phyloP scores from a whole-genome alignment of 495 filamentous ascomycete genomes.

The Clohesyomyces aquaticus region DNA sequence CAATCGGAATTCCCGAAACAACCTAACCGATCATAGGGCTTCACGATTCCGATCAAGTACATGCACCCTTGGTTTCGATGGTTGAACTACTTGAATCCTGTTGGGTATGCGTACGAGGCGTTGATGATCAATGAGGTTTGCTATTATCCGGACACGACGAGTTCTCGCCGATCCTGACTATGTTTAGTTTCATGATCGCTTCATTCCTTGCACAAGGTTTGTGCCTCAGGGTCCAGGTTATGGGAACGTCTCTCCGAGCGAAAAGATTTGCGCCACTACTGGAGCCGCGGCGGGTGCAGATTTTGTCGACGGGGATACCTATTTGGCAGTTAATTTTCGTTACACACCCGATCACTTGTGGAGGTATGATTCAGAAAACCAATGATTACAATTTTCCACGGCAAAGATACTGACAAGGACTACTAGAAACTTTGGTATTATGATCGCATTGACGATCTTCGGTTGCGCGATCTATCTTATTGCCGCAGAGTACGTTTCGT shows the following conservation, averaged over 20 bases:
- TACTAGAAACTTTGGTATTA: conserved; percentile 34
- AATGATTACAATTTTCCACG: conserved; percentile 12
- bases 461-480: conserved; percentile 48
- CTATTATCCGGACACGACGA: not conserved
- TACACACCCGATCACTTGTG: not conserved
- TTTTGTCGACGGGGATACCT: conserved; percentile 16
- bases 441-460: conserved; percentile 26
- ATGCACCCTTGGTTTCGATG: conserved; percentile 59
- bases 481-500: conserved; percentile 55
- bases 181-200: conserved; percentile 21
- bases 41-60: conserved; percentile 71
- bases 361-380: conserved; percentile 1
- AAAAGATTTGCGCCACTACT: conserved; percentile 12
- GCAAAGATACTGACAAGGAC: conserved; percentile 17
- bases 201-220: conserved; percentile 21
- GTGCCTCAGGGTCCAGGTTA: conserved; percentile 22
- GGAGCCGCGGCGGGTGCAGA: conserved; percentile 9
- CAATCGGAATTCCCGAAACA: too few relatives aligned
- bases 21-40: too few relatives aligned
- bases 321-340: not conserved
- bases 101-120: conserved; percentile 33
- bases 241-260: not conserved
- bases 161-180: not conserved
- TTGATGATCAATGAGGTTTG: conserved; percentile 30
- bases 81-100: conserved; percentile 33